Evolutionary conservation across 2,329 filamentous ascomycete species (phyloP).

Genomic region (Acrocalymma vagum): DNA sequence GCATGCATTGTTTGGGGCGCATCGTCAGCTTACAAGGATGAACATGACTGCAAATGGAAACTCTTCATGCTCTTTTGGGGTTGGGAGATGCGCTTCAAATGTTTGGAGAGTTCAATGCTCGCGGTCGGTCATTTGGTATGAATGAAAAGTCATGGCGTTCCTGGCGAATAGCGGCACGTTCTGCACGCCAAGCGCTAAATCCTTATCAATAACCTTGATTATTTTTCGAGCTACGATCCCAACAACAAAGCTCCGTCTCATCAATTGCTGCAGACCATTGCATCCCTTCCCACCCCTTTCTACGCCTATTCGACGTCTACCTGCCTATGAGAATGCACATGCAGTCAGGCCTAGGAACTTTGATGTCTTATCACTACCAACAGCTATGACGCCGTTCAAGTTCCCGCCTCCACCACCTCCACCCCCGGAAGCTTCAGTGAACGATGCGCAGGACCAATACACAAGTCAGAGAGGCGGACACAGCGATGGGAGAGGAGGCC

Average conservation of each 20-base stretch:
- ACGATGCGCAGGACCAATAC: slow-evolving; percentile 32
- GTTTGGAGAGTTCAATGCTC: no score
- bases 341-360: no score
- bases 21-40: slow-evolving; percentile 44
- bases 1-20: not conserved
- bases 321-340: no score
- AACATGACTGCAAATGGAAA: slow-evolving; percentile 40
- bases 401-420: slow-evolving; percentile 60
- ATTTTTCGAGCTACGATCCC: slow-evolving; percentile 5
- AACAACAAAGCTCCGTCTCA: not conserved
- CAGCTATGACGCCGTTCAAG: slow-evolving; percentile 47
- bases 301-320: no score
- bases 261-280: no score
- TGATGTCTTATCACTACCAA: not conserved
- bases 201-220: slow-evolving; percentile 21
- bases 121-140: no score
- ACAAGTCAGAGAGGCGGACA: slow-evolving; percentile 39
- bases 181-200: slow-evolving; percentile 8
- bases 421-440: slow-evolving; percentile 42
- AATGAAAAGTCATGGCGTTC: slow-evolving; percentile 9
- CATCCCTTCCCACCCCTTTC: no score
- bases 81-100: no score
- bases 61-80: slow-evolving; percentile 38
- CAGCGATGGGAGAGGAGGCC: slow-evolving; percentile 28
- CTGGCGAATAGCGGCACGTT: slow-evolving; percentile 3